Base-by-base conservation (phyloP, 2,329 filamentous ascomycete genomes). In the Westerdykella ornata region DNA sequence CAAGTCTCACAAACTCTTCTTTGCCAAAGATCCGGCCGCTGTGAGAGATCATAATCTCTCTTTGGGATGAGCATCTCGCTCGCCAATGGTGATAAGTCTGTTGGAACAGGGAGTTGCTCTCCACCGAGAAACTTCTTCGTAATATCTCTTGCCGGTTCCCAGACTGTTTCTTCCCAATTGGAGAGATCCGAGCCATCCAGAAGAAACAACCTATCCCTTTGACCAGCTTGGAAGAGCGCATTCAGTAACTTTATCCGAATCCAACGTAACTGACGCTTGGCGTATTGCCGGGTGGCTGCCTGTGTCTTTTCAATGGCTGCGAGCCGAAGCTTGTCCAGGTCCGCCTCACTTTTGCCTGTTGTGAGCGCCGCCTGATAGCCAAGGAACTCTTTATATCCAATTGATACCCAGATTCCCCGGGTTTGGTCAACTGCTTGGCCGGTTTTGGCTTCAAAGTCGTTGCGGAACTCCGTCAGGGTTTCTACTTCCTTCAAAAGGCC, bases 381-480 rank as follows among this genome's bases (percentile, higher is more conserved):
- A 43, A 85, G 76, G 59, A 97, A 84, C 59, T 98, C 88, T 62
- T 94, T 96, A 67, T 88, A 96, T 1, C 92, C 92, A 47, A 98
- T 98, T 1, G 89, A 92, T 39, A 94, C 85, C 88, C 90, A 98
- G 33, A 98, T 94, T 0, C 92, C 94, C 39, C 82, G 80, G 1
- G 78, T 85, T 49, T 80, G 75, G 57, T 97, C 88, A 2, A 92
- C 67, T 0, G 65, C 49, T 1, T 72, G 64, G 0, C 80, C 82
- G 4, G 51, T 54, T 1, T 68, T 56, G 0, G 68, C 59, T 36
- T 69, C 60, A 40, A 73, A 65, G 4, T 65, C 51, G 13, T 68
- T 53, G 2, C 76, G 65, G 45, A 76, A 74, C 1, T 66, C 58
- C 11, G 70, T 68, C 53, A 85, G 72, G 1, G 62, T 67, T 30